Conservation (phyloP, 176 grass and related monocot species). For the Hordeum marinum region DNA sequence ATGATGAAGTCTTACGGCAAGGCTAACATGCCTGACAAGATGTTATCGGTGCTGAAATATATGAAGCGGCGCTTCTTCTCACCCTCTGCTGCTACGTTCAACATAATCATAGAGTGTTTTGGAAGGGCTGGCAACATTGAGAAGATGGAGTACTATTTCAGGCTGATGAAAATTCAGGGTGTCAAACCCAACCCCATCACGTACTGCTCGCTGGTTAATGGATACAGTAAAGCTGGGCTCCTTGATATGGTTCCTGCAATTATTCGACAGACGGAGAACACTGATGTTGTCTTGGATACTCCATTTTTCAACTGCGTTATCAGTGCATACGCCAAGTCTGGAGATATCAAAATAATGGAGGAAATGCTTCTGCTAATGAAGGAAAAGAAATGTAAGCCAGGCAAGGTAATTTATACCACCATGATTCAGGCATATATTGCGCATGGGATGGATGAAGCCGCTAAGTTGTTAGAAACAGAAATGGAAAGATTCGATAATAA, state of each 20-base stretch:
- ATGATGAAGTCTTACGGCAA: slow-evolving; percentile 86
- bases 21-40: slow-evolving; percentile 47
- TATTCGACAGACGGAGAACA: slow-evolving; percentile 78
- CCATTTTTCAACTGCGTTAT: slow-evolving; percentile 91
- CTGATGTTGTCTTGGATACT: slow-evolving; percentile 66
- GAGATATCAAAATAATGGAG: slow-evolving; percentile 83
- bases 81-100: slow-evolving; percentile 57
- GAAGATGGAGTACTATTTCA: slow-evolving; percentile 91
- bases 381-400: slow-evolving; percentile 78
- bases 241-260: slow-evolving; percentile 65
- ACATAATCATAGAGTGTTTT: slow-evolving; percentile 75
- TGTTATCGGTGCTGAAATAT: slow-evolving; percentile 61
- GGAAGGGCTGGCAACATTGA: slow-evolving; percentile 64
- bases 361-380: slow-evolving; percentile 80
- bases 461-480: slow-evolving; percentile 45
- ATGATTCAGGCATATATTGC: slow-evolving; percentile 67
- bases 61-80: slow-evolving; percentile 70
- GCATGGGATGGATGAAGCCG: slow-evolving; percentile 57
- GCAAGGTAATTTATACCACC: slow-evolving; percentile 57
- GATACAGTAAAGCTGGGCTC: slow-evolving; percentile 65
- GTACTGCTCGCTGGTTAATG: slow-evolving; percentile 78
- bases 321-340: slow-evolving; percentile 57
- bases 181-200: slow-evolving; percentile 72
- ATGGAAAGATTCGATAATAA: slow-evolving; percentile 27
- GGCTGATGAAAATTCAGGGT: slow-evolving; percentile 80